phyloP scores from a whole-genome alignment of 768 basidiomycete genomes.

The Boletus pseudopeckii region DNA sequence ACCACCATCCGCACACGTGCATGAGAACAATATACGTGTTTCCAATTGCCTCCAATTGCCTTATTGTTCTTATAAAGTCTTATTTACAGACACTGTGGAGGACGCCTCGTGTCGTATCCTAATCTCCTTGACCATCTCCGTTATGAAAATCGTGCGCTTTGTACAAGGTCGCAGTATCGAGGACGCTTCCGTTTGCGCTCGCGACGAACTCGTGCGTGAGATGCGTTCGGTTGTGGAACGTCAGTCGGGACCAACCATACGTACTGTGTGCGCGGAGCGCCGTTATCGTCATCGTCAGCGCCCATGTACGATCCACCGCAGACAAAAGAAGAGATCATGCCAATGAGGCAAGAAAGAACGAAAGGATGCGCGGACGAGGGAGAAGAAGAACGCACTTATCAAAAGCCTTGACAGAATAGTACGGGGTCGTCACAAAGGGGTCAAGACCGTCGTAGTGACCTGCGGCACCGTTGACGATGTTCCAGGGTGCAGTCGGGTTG shows the following conservation, averaged over 20 bases:
- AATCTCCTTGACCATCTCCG: background rate
- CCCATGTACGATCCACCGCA: background rate
- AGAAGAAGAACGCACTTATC: conserved; percentile 11
- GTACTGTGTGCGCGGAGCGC: conserved; percentile 1
- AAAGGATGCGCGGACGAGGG: background rate
- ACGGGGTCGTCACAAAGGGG: background rate
- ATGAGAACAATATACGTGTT: background rate
- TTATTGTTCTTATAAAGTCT: too few relatives aligned
- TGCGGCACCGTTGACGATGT: conserved; percentile 27
- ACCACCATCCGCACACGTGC: background rate
- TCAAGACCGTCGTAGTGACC: conserved; percentile 30
- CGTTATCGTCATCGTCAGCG: background rate
- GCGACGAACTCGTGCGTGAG: conserved; percentile 30
- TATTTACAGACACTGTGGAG: background rate
- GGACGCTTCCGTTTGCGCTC: conserved; percentile 27
- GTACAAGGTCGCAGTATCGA: conserved; percentile 25
- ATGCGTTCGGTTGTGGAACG: conserved; percentile 30
- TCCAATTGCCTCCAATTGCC: background rate
- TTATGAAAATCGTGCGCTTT: conserved; percentile 17
- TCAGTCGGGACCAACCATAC: conserved; percentile 30
- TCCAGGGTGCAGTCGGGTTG: conserved; percentile 26
- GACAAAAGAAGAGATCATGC: background rate
- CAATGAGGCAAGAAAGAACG: background rate
- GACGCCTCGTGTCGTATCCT: background rate
- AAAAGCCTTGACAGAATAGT: conserved; percentile 5